A percentile compares a stretch with the other conserved stretches of the same genome.
phyloP scores from a whole-genome alignment of 306 rosid genomes.

The Luffa aegyptiaca region DNA sequence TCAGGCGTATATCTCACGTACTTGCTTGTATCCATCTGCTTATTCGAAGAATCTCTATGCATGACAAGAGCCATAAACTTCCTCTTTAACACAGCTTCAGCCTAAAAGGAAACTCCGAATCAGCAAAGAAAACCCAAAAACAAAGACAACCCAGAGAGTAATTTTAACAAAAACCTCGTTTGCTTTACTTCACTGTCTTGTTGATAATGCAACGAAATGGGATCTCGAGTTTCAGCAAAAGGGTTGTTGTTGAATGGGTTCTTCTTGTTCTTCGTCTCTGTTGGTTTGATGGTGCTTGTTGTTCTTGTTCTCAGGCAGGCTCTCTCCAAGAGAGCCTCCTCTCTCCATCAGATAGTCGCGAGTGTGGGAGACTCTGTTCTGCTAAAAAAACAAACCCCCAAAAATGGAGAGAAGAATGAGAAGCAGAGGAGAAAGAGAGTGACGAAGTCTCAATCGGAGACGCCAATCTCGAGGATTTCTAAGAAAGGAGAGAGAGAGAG shows the following conservation, averaged over 20 bases:
- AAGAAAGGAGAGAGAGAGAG: neutral
- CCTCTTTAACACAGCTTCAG: neutral
- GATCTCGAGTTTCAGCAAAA: neutral
- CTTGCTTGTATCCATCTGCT: slow-evolving; percentile 75
- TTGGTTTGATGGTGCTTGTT: neutral
- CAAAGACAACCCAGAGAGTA: neutral
- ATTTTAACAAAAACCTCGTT: neutral
- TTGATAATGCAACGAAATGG: neutral
- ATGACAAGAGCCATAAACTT: slow-evolving; percentile 54
- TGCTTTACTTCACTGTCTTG: neutral
- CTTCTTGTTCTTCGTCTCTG: slow-evolving; percentile 4
- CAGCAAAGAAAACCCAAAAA: neutral
- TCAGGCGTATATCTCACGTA: slow-evolving; percentile 94
- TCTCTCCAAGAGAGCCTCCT: slow-evolving; percentile 9
- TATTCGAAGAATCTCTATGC: slow-evolving; percentile 44
- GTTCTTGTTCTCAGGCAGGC: neutral
- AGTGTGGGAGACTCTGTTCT: neutral
- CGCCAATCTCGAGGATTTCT: slow-evolving; percentile 6
- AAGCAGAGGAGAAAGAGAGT: neutral
- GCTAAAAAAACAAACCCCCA: neutral
- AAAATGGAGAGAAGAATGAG: slow-evolving; percentile 2
- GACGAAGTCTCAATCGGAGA: neutral
- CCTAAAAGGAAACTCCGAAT: neutral
- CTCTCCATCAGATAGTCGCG: neutral
- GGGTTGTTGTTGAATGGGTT: neutral